phyloP scores from a whole-genome alignment of 345 rosid genomes.

The Arabis alpina region DNA sequence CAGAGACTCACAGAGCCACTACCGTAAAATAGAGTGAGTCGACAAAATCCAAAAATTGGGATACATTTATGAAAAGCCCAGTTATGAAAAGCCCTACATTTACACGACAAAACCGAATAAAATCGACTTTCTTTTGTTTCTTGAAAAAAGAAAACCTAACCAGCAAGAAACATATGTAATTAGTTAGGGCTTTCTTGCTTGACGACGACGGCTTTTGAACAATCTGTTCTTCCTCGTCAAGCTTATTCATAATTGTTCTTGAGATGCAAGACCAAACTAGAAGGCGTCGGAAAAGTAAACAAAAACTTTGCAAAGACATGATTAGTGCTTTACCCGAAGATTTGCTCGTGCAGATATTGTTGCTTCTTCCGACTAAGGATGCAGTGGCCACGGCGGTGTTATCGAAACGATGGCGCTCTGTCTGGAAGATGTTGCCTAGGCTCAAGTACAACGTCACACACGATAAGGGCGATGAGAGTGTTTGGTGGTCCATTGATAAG shows the following conservation, averaged over 20 bases:
- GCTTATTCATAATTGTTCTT: no score
- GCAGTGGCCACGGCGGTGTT: background rate
- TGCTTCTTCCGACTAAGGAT: background rate
- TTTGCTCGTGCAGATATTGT: background rate
- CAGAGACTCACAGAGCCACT: no score
- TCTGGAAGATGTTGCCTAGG: background rate
- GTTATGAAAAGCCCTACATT: background rate
- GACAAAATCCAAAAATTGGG: constrained; percentile 7
- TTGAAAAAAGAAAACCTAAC: no score
- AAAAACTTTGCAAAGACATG: background rate
- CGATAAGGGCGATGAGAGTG: background rate
- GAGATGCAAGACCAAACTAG: no score
- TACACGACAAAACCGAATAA: no score
- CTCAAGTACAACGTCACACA: background rate
- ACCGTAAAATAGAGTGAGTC: background rate
- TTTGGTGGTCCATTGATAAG: background rate
- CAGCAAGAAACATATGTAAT: no score
- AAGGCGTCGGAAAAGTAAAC: no score
- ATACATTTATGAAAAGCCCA: background rate
- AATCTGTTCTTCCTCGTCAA: no score
- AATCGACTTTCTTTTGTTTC: no score
- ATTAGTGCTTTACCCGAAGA: background rate
- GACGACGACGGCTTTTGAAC: no score
- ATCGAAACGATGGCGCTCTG: background rate
- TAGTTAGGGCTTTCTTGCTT: no score